phyloP scores from a whole-genome alignment of 2,329 filamentous ascomycete genomes.

The Pezicula radicicola region DNA sequence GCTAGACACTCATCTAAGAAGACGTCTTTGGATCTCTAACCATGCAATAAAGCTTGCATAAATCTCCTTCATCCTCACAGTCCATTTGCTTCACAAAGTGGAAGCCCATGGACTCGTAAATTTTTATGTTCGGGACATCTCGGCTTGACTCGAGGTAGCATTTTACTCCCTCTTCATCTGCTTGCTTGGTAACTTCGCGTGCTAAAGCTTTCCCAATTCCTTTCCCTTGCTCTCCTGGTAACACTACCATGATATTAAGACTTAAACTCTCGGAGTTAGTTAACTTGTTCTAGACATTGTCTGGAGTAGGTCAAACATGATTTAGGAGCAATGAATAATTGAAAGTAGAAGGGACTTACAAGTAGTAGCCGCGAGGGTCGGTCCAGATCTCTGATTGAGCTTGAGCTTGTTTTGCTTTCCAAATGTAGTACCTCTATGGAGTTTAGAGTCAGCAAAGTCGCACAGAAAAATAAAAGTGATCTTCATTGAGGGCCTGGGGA shows the following conservation, averaged over 20 bases:
- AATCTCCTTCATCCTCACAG: slow-evolving; percentile 59
- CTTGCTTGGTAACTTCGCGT: slow-evolving; percentile 56
- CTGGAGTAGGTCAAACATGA: too few species aligned
- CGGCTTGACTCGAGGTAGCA: slow-evolving; percentile 73
- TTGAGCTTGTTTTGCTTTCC: slow-evolving; percentile 63
- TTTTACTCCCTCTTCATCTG: slow-evolving; percentile 59
- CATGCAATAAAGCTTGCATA: slow-evolving; percentile 50
- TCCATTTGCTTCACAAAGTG: slow-evolving; percentile 60
- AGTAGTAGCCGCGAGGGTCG: slow-evolving; percentile 67
- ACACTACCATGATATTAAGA: slow-evolving; percentile 71
- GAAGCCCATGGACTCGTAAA: slow-evolving; percentile 71
- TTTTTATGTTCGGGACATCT: slow-evolving; percentile 64
- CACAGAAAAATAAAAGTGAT: background rate
- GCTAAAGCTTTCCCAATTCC: slow-evolving; percentile 66
- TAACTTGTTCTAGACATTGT: too few species aligned
- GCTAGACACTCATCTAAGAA: background rate
- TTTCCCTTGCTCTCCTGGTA: slow-evolving; percentile 61
- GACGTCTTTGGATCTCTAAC: slow-evolving; percentile 36
- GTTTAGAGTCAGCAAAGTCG: slow-evolving; percentile 1
- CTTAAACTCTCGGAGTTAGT: too few species aligned
- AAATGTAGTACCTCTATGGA: slow-evolving; percentile 63
- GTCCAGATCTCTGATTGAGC: slow-evolving; percentile 63
- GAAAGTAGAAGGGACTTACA: slow-evolving; percentile 26
- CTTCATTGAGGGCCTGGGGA: background rate
- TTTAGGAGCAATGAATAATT: too few species aligned